Base-by-base conservation (phyloP, 2,329 filamentous ascomycete species). In the Cylindrodendrum hubeiense region DNA sequence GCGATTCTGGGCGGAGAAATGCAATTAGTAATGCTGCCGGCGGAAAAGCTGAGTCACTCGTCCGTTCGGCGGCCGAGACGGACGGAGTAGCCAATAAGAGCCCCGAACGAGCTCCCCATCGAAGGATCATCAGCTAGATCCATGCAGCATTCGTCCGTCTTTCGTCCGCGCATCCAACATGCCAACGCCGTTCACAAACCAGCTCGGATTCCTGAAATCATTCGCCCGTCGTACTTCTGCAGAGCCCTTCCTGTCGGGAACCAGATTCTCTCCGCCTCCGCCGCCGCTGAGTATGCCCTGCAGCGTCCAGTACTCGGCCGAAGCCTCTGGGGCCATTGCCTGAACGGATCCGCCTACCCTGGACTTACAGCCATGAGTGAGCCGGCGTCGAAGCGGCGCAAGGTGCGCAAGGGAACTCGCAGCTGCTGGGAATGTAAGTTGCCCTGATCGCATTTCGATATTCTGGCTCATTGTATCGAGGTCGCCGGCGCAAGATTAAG, bases 341-440 rank as follows among this genome's bases (percentile, higher is more conserved):
- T 28, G 8, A 28, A 19, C 21, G 28, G 22, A n/a, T 39, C 28
- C 19, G 19, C 46, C 7, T 28, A 22, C 15, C 57, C 52, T 52
- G 49, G 19, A 53, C 28, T 5, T 13, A 30, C 19, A 1, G 22
- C 15, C 15, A 75, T 75, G 71, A 30, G 60, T 24, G 71, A 74
- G 34, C 63, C 60, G 19, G 10, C 64, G 3, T 2, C 63, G 6
- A 77, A 75, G 55, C 67, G 69, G 4, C 76, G 76, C 33, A 86
- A 81, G 66, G 58, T 87, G 28, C 84, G 86, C 22, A 89, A 88
- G 66, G 87, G 87, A 26, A 89, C 87, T 0, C 81, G 80, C 51
- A 88, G 86, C 64, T 89, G 87, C 75, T 89, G 86, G 86, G 86
- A 89, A 74, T 89, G 87, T 82, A 82, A 84, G 77, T 64, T n/a